Percentiles rank a stretch among this genome's conserved stretches.
Conservation (phyloP, 306 rosid species). For the Quercus parvula region DNA sequence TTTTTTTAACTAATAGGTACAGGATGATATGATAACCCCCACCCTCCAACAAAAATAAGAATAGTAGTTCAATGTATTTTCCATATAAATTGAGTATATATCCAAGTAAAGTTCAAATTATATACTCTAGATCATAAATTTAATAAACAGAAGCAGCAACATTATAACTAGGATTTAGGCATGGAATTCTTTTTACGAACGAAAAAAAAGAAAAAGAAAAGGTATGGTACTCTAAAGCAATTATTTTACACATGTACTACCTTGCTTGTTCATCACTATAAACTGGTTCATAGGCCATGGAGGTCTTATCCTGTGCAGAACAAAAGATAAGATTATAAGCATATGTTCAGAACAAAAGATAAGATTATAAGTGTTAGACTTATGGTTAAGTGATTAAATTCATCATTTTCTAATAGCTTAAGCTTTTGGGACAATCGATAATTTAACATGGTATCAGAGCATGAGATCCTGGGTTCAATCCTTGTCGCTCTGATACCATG, state of each 20-base stretch:
- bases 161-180: no score
- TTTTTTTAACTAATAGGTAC: neutral
- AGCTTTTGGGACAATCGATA: no score
- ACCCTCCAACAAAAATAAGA: neutral
- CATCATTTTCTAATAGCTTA: no score
- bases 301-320: slow-evolving; percentile 37
- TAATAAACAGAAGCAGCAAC: neutral
- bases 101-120: neutral
- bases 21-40: neutral
- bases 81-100: neutral
- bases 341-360: neutral
- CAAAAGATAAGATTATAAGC: neutral
- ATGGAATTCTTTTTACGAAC: neutral
- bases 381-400: no score
- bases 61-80: neutral
- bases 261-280: slow-evolving; percentile 52
- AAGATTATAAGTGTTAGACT: no score
- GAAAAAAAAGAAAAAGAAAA: no score
- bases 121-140: neutral
- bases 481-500: no score
- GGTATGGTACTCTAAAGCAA: neutral
- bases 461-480: no score
- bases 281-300: slow-evolving; percentile 38
- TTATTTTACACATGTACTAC: slow-evolving; percentile 18
- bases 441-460: no score